These are phyloP conservation scores for Parastagonospora nodorum DNA, from an alignment of 2,329 filamentous ascomycete genomes.

Conservation along the genomic window DNA sequence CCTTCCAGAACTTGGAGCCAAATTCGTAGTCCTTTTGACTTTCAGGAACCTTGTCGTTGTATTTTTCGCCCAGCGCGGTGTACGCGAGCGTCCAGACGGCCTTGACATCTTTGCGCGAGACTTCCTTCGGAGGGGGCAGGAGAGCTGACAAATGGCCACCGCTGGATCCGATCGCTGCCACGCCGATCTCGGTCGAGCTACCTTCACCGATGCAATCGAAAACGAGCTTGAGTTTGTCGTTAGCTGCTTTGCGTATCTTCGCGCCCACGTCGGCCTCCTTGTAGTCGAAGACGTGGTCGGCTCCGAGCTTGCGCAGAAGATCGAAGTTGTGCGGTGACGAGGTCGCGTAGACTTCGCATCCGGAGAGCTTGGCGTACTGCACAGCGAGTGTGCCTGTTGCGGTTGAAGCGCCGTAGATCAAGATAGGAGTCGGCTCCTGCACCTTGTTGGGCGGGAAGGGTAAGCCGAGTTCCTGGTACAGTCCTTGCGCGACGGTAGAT, in stretches of 20 bases:
- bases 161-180: slow-evolving; percentile 27
- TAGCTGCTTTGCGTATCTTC: slow-evolving; percentile 54
- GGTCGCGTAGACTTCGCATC: slow-evolving; percentile 52
- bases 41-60: slow-evolving; percentile 36
- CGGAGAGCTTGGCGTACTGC: slow-evolving; percentile 55
- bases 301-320: slow-evolving; percentile 54
- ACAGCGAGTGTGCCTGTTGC: slow-evolving; percentile 58
- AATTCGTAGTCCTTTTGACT: slow-evolving; percentile 35
- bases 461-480: slow-evolving; percentile 52
- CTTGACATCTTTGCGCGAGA: slow-evolving; percentile 52
- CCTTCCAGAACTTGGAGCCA: slow-evolving; percentile 30
- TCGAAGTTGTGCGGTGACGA: slow-evolving; percentile 56
- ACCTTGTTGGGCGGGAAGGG: slow-evolving; percentile 53
- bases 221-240: slow-evolving; percentile 51
- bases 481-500: slow-evolving; percentile 56
- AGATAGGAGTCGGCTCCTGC: slow-evolving; percentile 44
- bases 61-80: slow-evolving; percentile 49
- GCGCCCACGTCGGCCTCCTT: slow-evolving; percentile 49
- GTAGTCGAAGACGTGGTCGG: slow-evolving; percentile 58
- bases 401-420: slow-evolving; percentile 59
- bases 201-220: slow-evolving; percentile 55
- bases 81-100: slow-evolving; percentile 50
- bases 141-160: slow-evolving; percentile 27
- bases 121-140: slow-evolving; percentile 28
- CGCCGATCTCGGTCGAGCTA: slow-evolving; percentile 20